phyloP scores from a whole-genome alignment of 2,329 filamentous ascomycete genomes.

The Colletotrichum salicis region DNA sequence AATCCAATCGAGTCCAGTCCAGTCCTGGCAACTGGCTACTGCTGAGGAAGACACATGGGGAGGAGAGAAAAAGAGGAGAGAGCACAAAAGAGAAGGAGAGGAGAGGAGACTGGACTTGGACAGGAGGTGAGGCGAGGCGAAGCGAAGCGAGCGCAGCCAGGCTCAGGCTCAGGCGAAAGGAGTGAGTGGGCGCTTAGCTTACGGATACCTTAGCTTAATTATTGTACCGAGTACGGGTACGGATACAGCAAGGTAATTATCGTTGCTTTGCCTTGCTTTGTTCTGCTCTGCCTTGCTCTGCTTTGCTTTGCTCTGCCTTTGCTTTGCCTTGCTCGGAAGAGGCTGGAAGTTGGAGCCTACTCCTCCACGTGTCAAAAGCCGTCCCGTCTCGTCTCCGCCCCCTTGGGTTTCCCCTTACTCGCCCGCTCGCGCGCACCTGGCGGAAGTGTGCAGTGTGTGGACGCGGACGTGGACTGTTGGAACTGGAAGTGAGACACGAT shows the following conservation, averaged over 20 bases:
- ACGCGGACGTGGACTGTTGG: constrained; percentile 11
- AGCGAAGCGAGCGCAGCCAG: background rate
- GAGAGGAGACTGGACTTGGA: background rate
- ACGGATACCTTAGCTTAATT: constrained; percentile 7
- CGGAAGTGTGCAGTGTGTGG: constrained; percentile 12
- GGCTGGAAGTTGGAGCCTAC: constrained; percentile 12
- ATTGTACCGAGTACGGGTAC: background rate
- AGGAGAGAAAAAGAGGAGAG: background rate
- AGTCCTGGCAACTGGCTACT: background rate
- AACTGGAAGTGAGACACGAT: constrained; percentile 32
- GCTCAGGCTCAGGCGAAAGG: background rate
- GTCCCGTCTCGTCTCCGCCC: constrained; percentile 20
- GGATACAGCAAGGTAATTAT: background rate
- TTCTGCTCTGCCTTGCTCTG: background rate
- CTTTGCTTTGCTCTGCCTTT: background rate
- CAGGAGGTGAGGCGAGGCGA: background rate
- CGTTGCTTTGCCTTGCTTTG: constrained; percentile 5
- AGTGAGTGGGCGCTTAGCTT: constrained; percentile 16
- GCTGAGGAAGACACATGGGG: background rate
- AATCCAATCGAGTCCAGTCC: background rate
- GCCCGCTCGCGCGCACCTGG: constrained; percentile 11
- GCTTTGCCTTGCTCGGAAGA: constrained; percentile 2
- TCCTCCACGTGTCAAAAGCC: constrained; percentile 22
- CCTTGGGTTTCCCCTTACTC: constrained; percentile 20
- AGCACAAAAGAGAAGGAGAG: background rate